Evolutionary conservation across 2,329 filamentous ascomycete genomes (phyloP).

Genomic region (Clathrospora elynae): DNA sequence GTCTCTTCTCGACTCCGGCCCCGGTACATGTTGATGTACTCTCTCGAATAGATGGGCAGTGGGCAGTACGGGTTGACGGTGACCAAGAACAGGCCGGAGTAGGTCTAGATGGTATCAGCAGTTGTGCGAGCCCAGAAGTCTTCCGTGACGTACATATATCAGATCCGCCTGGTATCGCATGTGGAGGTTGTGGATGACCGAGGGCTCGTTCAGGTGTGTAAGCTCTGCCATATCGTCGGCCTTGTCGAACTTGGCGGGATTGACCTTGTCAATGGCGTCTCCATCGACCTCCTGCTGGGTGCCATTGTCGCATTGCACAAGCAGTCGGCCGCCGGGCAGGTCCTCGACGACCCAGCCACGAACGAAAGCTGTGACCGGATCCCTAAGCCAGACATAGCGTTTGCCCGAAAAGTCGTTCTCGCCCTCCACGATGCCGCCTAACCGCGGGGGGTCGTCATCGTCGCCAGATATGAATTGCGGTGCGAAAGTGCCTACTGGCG

Average conservation of each 20-base stretch:
- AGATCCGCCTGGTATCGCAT: conserved; percentile 94
- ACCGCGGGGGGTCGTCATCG: conserved; percentile 62
- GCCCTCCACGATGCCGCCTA: conserved; percentile 77
- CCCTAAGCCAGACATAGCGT: conserved; percentile 96
- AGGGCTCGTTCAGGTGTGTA: conserved; percentile 96
- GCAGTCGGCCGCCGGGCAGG: conserved; percentile 67
- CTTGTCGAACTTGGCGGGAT: conserved; percentile 99
- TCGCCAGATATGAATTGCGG: conserved; percentile 93
- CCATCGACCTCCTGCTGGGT: conserved; percentile 87
- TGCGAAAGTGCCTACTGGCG: conserved; percentile 82
- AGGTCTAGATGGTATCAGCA: conserved; percentile 64
- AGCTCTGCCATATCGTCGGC: conserved; percentile 99
- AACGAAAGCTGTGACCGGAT: conserved; percentile 84
- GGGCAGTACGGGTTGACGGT: conserved; percentile 97
- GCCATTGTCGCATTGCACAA: conserved; percentile 94
- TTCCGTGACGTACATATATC: conserved; percentile 69
- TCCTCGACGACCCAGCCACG: conserved; percentile 92
- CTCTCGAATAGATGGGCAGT: conserved; percentile 91
- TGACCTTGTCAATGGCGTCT: conserved; percentile 96
- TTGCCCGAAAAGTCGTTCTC: conserved; percentile 99
- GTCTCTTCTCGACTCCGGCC: conserved; percentile 90
- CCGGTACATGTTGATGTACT: conserved; percentile 98
- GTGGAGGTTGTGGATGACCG: conserved; percentile 95
- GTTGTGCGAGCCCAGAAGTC: background rate
- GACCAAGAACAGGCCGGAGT: conserved; percentile 94